Percentiles rank a stretch among this genome's conserved stretches.
Evolutionary conservation across 257 asterid species (phyloP).

Genomic region (Solanum arcanum): DNA sequence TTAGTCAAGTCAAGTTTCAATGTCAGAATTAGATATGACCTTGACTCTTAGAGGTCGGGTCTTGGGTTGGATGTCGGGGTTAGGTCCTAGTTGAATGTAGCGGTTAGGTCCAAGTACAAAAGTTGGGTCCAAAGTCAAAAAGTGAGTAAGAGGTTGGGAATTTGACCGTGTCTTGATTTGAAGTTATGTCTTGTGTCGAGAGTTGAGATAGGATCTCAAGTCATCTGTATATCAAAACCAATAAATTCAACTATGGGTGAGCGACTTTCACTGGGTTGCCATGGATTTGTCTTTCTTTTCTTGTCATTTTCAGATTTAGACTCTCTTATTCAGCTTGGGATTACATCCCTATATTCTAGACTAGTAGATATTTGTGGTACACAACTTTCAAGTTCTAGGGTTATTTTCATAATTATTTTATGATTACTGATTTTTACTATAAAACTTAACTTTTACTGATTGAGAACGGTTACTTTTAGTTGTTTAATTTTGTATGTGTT

Average conservation of each 20-base stretch:
- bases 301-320: background rate
- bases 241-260: too few species aligned
- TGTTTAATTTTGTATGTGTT: background rate
- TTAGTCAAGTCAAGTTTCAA: background rate
- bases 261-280: too few species aligned
- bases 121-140: background rate
- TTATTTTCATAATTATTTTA: too few species aligned
- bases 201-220: background rate
- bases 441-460: too few species aligned
- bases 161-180: background rate
- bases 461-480: background rate
- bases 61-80: background rate
- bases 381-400: background rate
- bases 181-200: background rate
- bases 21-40: background rate
- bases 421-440: background rate
- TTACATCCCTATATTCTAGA: background rate
- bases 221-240: too few species aligned
- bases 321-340: background rate
- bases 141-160: background rate
- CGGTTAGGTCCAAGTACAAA: background rate
- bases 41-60: background rate
- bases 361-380: background rate
- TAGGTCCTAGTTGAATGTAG: background rate
- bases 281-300: too few species aligned